Evolutionary conservation across 805 yeast species (phyloP).

Genomic region (Lachancea meyersii): DNA sequence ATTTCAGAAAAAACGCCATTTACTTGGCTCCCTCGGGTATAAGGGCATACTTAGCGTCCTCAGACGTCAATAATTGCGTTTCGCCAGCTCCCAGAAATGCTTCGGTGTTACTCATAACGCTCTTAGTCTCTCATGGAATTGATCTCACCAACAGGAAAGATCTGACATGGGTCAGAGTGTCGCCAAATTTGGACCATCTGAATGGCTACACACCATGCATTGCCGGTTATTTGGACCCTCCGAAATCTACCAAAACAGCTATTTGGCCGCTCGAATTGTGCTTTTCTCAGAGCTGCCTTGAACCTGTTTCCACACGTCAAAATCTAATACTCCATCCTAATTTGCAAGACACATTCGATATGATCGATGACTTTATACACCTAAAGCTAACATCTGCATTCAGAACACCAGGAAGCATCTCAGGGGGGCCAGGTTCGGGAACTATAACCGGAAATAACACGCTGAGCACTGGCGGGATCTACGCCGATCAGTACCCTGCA

Average conservation of each 20-base stretch:
- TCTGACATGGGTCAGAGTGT: conserved; percentile 56
- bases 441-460: conserved; percentile 24
- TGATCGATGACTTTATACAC: conserved; percentile 37
- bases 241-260: conserved; percentile 48
- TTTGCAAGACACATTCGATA: conserved; percentile 31
- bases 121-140: conserved; percentile 36
- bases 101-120: conserved; percentile 32
- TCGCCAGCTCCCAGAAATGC: conserved; percentile 40
- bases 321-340: conserved; percentile 8
- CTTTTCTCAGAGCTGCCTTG: conserved; percentile 40
- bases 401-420: conserved; percentile 33
- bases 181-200: conserved; percentile 62
- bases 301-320: not conserved
- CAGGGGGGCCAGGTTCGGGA: conserved; percentile 12
- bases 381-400: conserved; percentile 36
- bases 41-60: conserved; percentile 39
- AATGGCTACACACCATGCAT: conserved; percentile 63
- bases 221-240: conserved; percentile 47
- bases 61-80: conserved; percentile 33
- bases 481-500: conserved; percentile 30
- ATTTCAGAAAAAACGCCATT: conserved; percentile 34
- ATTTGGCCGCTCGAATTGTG: conserved; percentile 72
- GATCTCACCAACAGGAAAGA: conserved; percentile 22
- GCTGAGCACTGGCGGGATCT: conserved; percentile 29
- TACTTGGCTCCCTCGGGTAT: conserved; percentile 54